Percentiles rank a stretch among this genome's conserved stretches.
Conservation (phyloP, 2,329 filamentous ascomycete genomes). For the Alternaria metachromatica region DNA sequence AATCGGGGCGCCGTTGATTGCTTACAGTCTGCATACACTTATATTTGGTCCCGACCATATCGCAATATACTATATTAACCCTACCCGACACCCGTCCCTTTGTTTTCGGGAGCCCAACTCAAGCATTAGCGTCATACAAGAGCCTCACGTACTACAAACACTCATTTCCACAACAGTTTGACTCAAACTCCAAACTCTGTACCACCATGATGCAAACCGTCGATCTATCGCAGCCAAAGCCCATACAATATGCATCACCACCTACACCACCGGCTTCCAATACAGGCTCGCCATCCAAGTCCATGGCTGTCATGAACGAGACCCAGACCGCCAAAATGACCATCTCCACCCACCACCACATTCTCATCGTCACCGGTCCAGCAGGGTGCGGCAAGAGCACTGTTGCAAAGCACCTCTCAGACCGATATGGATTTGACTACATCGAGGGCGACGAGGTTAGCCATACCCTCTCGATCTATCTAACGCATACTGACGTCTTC, state of each 20-base stretch:
- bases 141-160: conserved; percentile 2
- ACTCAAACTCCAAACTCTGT: background rate
- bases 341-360: conserved; percentile 53
- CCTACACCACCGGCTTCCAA: conserved; percentile 41
- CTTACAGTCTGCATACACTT: conserved; percentile 25
- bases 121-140: conserved; percentile 9
- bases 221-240: conserved; percentile 34
- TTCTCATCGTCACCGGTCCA: conserved; percentile 61
- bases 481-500: background rate
- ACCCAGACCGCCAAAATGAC: conserved; percentile 30
- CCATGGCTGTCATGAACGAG: conserved; percentile 21
- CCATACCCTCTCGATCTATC: background rate
- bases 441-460: conserved; percentile 61
- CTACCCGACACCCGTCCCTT: conserved; percentile 17
- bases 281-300: conserved; percentile 32
- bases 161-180: conserved; percentile 1
- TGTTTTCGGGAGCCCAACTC: conserved; percentile 16
- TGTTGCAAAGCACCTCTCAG: conserved; percentile 55
- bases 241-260: conserved; percentile 40
- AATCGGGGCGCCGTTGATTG: conserved; percentile 24
- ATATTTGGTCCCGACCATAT: conserved; percentile 27
- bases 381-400: conserved; percentile 63
- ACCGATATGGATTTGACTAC: conserved; percentile 53
- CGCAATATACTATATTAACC: conserved; percentile 37
- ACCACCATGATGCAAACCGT: conserved; percentile 46